phyloP scores from a whole-genome alignment of 352 stramenopile genomes.

The Globisporangium spinosum region DNA sequence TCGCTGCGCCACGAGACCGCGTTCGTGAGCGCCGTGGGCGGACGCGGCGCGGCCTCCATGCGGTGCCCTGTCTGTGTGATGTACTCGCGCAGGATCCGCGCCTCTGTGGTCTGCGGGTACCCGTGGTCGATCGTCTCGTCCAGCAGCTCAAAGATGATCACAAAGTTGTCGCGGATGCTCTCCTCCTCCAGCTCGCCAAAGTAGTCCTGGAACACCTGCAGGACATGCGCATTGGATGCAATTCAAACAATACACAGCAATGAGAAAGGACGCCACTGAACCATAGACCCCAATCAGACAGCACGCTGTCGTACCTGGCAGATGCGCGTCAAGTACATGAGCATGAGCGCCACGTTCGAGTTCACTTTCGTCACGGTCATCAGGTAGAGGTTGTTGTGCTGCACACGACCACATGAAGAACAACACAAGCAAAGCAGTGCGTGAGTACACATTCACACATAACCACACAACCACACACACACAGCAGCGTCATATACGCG shows the following conservation, averaged over 20 bases:
- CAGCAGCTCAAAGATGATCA: conserved; percentile 99
- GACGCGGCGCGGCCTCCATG: conserved; percentile 90
- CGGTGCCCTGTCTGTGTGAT: conserved; percentile 97
- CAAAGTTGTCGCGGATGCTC: conserved; percentile 99
- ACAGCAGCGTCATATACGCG: background rate
- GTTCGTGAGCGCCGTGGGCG: conserved; percentile 96
- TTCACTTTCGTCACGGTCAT: conserved; percentile 98
- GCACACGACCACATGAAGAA: conserved; percentile 2
- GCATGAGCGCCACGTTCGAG: conserved; percentile 96
- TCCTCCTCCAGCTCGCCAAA: conserved; percentile 99
- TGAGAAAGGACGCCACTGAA: background rate
- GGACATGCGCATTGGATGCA: background rate
- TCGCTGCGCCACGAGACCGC: conserved; percentile 98
- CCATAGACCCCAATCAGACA: background rate
- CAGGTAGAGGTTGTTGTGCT: conserved; percentile 99
- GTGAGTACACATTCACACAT: background rate
- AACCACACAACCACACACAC: background rate
- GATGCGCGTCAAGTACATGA: conserved; percentile 93
- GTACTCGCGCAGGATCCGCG: conserved; percentile 90
- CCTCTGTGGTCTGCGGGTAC: conserved; percentile 94
- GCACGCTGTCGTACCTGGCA: conserved; percentile 39
- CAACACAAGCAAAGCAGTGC: too few species aligned
- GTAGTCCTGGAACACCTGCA: conserved; percentile 98
- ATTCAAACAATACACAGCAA: background rate
- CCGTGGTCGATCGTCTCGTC: conserved; percentile 99